phyloP scores from a whole-genome alignment of 768 basidiomycete genomes.

The Coprinopsis sp. region DNA sequence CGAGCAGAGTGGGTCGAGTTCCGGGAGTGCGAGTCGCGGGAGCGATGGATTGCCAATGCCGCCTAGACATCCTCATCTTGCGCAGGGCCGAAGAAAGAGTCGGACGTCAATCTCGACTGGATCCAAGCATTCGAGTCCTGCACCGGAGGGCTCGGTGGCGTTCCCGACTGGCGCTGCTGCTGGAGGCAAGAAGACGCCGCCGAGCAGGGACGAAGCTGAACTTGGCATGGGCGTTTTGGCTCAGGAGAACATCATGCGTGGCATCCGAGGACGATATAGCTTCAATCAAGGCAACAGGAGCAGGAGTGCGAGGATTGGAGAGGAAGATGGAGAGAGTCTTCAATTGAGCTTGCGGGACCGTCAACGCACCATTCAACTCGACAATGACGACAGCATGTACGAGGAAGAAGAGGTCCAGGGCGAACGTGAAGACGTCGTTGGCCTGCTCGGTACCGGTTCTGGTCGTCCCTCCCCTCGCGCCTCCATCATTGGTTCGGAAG shows the following conservation, averaged over 20 bases:
- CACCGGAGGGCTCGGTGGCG: slow-evolving; percentile 3
- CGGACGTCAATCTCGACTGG: too few relatives aligned
- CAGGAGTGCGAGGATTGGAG: slow-evolving; percentile 7
- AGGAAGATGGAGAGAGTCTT: slow-evolving; percentile 8
- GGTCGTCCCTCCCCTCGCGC: slow-evolving; percentile 7
- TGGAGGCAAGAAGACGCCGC: slow-evolving; percentile 11
- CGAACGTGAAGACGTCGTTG: slow-evolving; percentile 27
- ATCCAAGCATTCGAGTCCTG: too few relatives aligned
- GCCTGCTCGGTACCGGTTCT: slow-evolving; percentile 21
- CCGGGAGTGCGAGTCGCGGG: background rate
- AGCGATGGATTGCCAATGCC: slow-evolving; percentile 39
- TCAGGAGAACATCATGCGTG: background rate
- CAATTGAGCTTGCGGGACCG: slow-evolving; percentile 7
- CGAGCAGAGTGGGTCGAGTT: slow-evolving; percentile 15
- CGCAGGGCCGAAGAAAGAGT: slow-evolving; percentile 16
- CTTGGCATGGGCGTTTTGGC: background rate
- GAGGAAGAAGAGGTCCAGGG: slow-evolving; percentile 16
- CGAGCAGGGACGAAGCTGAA: background rate
- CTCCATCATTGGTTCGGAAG: background rate
- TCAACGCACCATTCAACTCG: slow-evolving; percentile 8
- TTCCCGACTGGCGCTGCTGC: slow-evolving; percentile 15
- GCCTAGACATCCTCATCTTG: slow-evolving; percentile 30
- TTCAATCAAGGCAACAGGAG: too few relatives aligned
- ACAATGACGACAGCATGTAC: slow-evolving; percentile 11
- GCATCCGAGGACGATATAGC: background rate